Evolutionary conservation across 23 red algal species (phyloP), one percentile per base, ranked within the genome.

Genomic region (Chondrus crispus): DNA sequence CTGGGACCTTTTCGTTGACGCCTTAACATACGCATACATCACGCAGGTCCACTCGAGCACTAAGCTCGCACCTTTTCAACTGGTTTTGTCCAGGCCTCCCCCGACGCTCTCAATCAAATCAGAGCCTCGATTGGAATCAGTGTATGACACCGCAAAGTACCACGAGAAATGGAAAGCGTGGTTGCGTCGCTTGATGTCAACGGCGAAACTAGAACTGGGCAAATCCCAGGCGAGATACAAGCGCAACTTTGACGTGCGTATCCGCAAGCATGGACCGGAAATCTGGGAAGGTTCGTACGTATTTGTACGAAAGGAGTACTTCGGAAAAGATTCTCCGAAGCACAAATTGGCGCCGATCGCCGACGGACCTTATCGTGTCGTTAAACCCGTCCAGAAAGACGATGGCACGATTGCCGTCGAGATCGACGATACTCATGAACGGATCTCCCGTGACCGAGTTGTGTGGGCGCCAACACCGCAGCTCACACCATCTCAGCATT

Each of bases 201-300:
- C 35, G 19, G 68, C 46, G 20, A 35, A 41, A 41, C 68, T n/a
- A n/a, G n/a, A n/a, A n/a, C n/a, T n/a, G n/a, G n/a, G n/a, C n/a
- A n/a, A n/a, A n/a, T n/a, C n/a, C n/a, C 5, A 74, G 46, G 22
- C 68, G 36, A 41, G 36, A 3, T 74, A 74, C 68, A 74, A 74
- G 68, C 68, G 68, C 36, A 74, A 74, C 35, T 74, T 74, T 41
- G 68, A 74, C 68, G 68, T n/a, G n/a, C n/a, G n/a, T n/a, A n/a
- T n/a, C n/a, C n/a, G n/a, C n/a, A n/a, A n/a, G n/a, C n/a, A n/a
- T n/a, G n/a, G n/a, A n/a, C n/a, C n/a, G n/a, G n/a, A n/a, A n/a
- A n/a, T n/a, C n/a, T n/a, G n/a, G n/a, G n/a, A n/a, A n/a, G n/a
- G n/a, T n/a, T n/a, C n/a, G 6, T 74, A 36, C 22, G 68, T 35